Conservation (phyloP, 2,329 filamentous ascomycete species). For the Aureobasidium sp. region DNA sequence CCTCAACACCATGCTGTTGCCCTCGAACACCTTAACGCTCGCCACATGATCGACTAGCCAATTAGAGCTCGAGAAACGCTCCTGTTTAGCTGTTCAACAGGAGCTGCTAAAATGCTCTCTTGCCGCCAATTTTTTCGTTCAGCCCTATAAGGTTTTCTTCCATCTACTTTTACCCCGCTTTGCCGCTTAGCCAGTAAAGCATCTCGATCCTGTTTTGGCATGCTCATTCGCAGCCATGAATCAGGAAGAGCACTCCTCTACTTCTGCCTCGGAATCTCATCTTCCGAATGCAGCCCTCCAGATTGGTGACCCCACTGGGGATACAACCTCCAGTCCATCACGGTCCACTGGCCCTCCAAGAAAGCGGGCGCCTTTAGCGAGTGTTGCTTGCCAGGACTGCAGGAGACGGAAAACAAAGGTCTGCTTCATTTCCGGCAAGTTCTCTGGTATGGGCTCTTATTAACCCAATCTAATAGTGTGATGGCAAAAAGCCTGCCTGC, state of each 20-base stretch:
- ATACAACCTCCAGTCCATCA: not conserved
- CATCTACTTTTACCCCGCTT: not conserved
- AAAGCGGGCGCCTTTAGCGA: slow-evolving; percentile 4
- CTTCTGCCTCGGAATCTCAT: not conserved
- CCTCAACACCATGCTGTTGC: no score
- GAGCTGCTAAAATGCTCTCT: no score
- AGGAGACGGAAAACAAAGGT: slow-evolving; percentile 12
- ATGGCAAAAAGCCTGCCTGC: slow-evolving; percentile 3
- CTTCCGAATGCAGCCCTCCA: not conserved
- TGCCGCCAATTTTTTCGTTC: not conserved
- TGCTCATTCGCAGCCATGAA: not conserved
- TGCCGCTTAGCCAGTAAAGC: not conserved
- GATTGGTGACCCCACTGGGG: not conserved
- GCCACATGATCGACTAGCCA: no score
- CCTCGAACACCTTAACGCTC: no score
- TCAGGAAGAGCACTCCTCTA: not conserved
- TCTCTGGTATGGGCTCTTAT: not conserved
- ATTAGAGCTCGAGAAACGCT: no score
- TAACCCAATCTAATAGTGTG: not conserved
- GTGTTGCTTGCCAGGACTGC: slow-evolving; percentile 10
- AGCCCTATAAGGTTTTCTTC: not conserved
- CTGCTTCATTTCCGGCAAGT: not conserved
- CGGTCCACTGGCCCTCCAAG: not conserved
- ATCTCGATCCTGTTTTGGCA: not conserved
- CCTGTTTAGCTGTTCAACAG: no score